Percentiles rank a stretch among this genome's conserved stretches.
phyloP scores from a whole-genome alignment of 805 yeast species.

The Candida dendrica region DNA sequence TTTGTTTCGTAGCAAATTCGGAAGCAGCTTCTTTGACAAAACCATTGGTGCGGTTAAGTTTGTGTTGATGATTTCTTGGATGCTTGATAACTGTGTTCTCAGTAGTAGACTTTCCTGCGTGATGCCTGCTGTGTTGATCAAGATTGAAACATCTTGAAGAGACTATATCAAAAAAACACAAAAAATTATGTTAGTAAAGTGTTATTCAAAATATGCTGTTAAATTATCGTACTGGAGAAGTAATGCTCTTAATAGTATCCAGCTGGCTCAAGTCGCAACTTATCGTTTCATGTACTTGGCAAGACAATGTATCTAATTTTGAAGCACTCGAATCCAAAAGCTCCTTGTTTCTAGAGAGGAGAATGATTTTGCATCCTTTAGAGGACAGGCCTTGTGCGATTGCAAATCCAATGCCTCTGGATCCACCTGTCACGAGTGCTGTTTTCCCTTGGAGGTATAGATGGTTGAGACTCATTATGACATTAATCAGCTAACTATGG shows the following conservation, averaged over 20 bases:
- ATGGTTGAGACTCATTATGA: neutral
- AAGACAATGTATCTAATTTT: slow-evolving; percentile 1
- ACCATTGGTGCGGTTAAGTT: slow-evolving; percentile 60
- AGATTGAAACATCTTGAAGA: slow-evolving; percentile 15
- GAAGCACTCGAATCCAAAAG: slow-evolving; percentile 24
- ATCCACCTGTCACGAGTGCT: slow-evolving; percentile 64
- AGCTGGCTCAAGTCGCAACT: slow-evolving; percentile 25
- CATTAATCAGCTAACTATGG: no score
- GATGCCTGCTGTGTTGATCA: slow-evolving; percentile 47
- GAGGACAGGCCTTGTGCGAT: slow-evolving; percentile 44
- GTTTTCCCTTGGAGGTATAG: slow-evolving; percentile 19
- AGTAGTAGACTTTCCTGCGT: slow-evolving; percentile 49
- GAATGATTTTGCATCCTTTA: slow-evolving; percentile 43
- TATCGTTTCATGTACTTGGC: slow-evolving; percentile 26
- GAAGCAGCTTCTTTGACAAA: slow-evolving; percentile 43
- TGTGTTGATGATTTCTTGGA: slow-evolving; percentile 39
- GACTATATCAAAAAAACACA: no score
- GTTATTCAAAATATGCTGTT: no score
- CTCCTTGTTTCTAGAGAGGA: slow-evolving; percentile 41
- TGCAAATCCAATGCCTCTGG: slow-evolving; percentile 57
- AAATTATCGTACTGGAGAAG: neutral
- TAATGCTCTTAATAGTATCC: neutral
- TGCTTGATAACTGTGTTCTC: slow-evolving; percentile 31
- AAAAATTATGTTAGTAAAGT: no score
- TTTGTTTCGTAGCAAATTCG: slow-evolving; percentile 39